phyloP scores from a whole-genome alignment of 177 flowering plant genomes.

The Vitis hybrid region DNA sequence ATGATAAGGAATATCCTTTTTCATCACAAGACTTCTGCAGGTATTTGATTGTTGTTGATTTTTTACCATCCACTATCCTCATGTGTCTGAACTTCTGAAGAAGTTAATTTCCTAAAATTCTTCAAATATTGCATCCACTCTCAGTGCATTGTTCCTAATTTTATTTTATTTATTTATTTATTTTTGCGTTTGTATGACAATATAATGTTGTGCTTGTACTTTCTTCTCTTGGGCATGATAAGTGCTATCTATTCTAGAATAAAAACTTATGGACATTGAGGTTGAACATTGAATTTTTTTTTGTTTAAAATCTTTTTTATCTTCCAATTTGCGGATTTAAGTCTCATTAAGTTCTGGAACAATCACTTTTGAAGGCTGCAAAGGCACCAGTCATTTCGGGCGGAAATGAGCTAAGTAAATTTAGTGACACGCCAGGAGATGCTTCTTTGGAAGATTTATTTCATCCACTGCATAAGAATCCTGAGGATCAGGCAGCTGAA shows the following conservation, averaged over 20 bases:
- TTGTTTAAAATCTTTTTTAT: neutral
- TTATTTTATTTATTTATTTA: too few species aligned
- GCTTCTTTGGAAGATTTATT: slow-evolving; percentile 93
- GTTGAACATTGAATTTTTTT: neutral
- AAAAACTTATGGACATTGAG: neutral
- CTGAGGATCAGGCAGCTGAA: slow-evolving; percentile 51
- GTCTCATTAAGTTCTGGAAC: slow-evolving; percentile 5
- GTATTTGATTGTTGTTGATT: too few species aligned
- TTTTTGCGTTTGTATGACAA: too few species aligned
- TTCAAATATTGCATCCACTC: too few species aligned
- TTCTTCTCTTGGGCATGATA: neutral
- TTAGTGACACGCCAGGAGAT: slow-evolving; percentile 94
- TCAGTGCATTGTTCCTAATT: too few species aligned
- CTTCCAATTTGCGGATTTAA: neutral
- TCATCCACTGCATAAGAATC: slow-evolving; percentile 59
- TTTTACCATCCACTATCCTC: too few species aligned
- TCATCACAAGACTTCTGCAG: too few species aligned
- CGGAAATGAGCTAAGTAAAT: slow-evolving; percentile 75
- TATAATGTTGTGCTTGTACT: neutral
- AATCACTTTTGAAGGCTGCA: slow-evolving; percentile 41
- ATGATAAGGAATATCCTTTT: too few species aligned
- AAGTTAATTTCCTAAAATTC: too few species aligned
- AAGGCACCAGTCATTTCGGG: slow-evolving; percentile 40
- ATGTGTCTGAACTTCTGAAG: too few species aligned
- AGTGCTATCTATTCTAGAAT: neutral